Base-by-base conservation (phyloP, 805 yeast genomes). In the Wickerhamiella australiensis region DNA sequence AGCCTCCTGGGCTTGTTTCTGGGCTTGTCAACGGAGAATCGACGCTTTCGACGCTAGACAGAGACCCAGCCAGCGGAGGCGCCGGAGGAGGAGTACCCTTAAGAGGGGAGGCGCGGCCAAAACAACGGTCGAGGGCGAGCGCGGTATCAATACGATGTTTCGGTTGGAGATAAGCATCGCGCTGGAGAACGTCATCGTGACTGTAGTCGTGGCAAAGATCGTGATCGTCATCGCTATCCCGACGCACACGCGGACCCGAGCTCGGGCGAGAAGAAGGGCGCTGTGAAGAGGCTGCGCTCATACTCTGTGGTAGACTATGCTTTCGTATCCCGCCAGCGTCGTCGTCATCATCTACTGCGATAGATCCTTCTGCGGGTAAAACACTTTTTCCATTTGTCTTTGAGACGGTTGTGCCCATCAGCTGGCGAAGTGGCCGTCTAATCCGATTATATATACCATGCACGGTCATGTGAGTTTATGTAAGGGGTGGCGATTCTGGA, bases 261-360 rank as follows among this genome's bases (percentile, higher is more conserved):
- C 9, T 25, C 27, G 27, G 27, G 9, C 27, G 27, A 25, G 27
- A 25, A 9, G 27, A 25, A 9, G 27, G 9, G 27, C 27, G n/a
- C 29, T 11, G 29, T 7, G 29, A 26, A 7, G 29, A 7, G 29
- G 29, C 29, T 26, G 29, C 35, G n/a, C 15, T n/a, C 5, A 44
- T 23, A 21, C 21, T 44, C 33, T 33, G 31, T 17, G 47, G 47
- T 40, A 25, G n/a, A 21, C 47, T 44, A 22, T 40, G 33, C 11
- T 36, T 45, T 49, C 61, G 54, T 57, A 58, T 59, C 56, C 59
- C 60, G 18, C 56, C 54, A 11, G 57, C 56, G 23, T 59, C 61
- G 26, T 59, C 61, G 46, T 58, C 61, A 18, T 59, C 61, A 18
- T 59, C 61, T 20, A 56, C 59, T 29, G 56, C 61, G 13, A 54